Evolutionary conservation across 2,329 filamentous ascomycete species (phyloP), one percentile per base, ranked within the genome.

Genomic region (Fusarium ramigenum): DNA sequence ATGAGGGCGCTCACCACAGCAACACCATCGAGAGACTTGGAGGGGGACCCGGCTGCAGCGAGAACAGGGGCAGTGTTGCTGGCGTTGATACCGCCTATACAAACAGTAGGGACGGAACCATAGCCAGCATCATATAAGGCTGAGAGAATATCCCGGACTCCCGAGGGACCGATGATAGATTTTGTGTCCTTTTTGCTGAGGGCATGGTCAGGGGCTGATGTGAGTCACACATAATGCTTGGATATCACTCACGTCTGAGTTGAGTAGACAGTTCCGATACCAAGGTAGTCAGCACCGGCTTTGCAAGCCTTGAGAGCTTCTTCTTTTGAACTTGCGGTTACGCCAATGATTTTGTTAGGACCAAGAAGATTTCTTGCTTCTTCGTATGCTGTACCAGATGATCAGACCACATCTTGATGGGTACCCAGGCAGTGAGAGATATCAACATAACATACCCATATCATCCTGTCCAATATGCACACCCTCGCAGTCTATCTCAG

Each of bases 401-500:
- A 37, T 75, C 49, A 70, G 69, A 50, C 30, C 39, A 47, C 44
- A 15, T 10, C n/a, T 42, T 19, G 30, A 28, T 32, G 7, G 30
- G n/a, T 15, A 16, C 14, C 9, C 21, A 36, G n/a, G 49, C 32
- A 25, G 16, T 44, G 11, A 14, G 28, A 21, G n/a, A n/a, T 19
- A 25, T 30, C 4, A 36, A 82, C 87, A 74, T 81, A 25, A 82
- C 87, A 74, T 82, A 93, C 92, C 87, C 86, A 97, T 92, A 81
- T 98, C 96, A 87, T 98, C 95, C 84, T 98, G 96, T 11, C 96
- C 96, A 56, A 98, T 89, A 81, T 98, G 96, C 14, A 97, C 94
- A 50, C 96, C 96, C 84, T 98, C 96, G 64, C 93, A 96, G 18
- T 91, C 93, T 47, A 95, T 89, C 19, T 94, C 95, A 23, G 94